Base-by-base conservation (phyloP, 2,329 filamentous ascomycete species). In the Fusarium continuum region DNA sequence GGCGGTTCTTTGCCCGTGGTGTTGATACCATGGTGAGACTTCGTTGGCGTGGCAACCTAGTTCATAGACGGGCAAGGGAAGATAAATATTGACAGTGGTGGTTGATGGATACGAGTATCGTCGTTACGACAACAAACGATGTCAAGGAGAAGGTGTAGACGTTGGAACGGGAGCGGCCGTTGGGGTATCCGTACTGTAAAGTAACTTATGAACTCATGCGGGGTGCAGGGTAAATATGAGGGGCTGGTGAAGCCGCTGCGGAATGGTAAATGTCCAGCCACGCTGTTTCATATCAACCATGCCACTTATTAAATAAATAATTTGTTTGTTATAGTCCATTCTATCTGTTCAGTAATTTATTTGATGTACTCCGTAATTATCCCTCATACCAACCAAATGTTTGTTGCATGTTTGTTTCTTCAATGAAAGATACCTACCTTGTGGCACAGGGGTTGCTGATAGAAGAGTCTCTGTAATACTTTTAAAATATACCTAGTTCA, bases 11-110 rank as follows among this genome's bases (percentile, higher is more conserved):
- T n/a, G 50, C 40, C n/a, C 46, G 48, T 17, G 65, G 64, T 25
- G 66, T 67, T 10, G 64, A 41, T 20, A 40, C 35, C 66, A 69
- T 67, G 20, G 34, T 46, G 17, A 20, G 17, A 14, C 14, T 36
- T 19, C 6, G 55, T 61, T 61, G 48, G 22, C 25, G 36, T 28
- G 29, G 36, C 20, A 51, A 49, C 38, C 16, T 17, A 11, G 3
- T 8, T 22, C 48, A 29, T 13, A 39, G 17, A 44, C 19, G 31
- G 19, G n/a, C n/a, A n/a, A n/a, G 6, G n/a, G 10, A 10, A 29
- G 23, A 10, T 7, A 40, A 25, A 8, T 28, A 16, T 38, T 23
- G 25, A 23, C 14, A 38, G 10, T 17, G 14, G 23, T 14, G 9
- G 20, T 8, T 25, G 13, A 38, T 8, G 2, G 13, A 28, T 22